Base-by-base conservation (phyloP, 805 yeast species). In the Starmerella roubikii region DNA sequence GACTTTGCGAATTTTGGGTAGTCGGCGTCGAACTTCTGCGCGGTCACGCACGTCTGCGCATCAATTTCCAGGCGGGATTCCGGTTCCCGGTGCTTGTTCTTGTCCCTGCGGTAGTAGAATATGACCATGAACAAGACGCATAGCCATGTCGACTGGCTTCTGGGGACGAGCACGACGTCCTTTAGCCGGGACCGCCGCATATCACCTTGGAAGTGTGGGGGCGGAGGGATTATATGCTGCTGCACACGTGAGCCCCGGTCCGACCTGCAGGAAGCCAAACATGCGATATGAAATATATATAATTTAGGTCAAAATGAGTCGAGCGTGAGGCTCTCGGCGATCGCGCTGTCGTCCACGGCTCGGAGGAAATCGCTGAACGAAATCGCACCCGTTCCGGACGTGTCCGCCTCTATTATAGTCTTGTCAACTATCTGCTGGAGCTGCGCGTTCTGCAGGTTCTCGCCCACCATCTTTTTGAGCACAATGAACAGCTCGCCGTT, bases 381-480 rank as follows among this genome's bases (percentile, higher is more conserved):
- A 44, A 91, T 62, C 50, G 70, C 74, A 1, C 94, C 93, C 54
- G 85, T 95, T 2, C 88, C 86, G 51, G 86, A 94, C 22, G 58
- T 52, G 54, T 86, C 97, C 37, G 84, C 86, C 57, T 88, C 96
- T 75, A 84, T 74, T 48, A 93, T 85, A 0, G 98, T 85, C 59
- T 93, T 76, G 58, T 91, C 97, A n/a, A 88, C 96, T 38, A 91
- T 73, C 59, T 93, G 97, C 58, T 91, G 99, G 40, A 91, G 67
- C 53, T 91, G 94, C 21, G 73, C 74, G 42, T 82, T 93, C 45
- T 75, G 78, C 41, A 93, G 62, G 54, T 91, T 85, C 50, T 75
- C 78, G 1, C 97, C 98, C 21, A 93, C 98, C 98, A 91, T 91
- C 73, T 83, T 81, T 60, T 91, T 82, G 62, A 91, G 66, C 30